Conservation (phyloP, 345 rosid species). For the Arabis hirsuta region DNA sequence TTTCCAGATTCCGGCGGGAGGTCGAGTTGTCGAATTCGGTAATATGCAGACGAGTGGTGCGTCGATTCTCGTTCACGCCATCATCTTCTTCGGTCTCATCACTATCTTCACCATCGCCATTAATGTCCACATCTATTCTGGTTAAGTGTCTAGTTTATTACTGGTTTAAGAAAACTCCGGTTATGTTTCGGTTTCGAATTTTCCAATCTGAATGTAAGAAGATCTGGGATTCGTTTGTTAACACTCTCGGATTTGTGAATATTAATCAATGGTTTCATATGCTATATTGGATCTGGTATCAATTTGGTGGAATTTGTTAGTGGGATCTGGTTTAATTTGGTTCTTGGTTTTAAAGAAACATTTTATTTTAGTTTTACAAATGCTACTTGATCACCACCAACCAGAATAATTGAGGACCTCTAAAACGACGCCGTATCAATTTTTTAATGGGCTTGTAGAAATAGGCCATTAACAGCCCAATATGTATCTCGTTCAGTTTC, state of each 20-base stretch:
- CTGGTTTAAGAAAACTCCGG: slow-evolving; percentile 2
- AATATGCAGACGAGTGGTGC: slow-evolving; percentile 64
- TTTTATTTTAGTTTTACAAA: neutral
- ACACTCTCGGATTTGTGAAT: slow-evolving; percentile 27
- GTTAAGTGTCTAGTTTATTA: slow-evolving; percentile 20
- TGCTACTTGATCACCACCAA: slow-evolving; percentile 6
- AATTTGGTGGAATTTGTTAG: neutral
- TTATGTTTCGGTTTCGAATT: slow-evolving; percentile 9
- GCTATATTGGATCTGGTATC: slow-evolving; percentile 23
- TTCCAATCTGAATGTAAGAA: slow-evolving; percentile 21
- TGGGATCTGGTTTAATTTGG: slow-evolving; percentile 22
- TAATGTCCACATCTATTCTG: slow-evolving; percentile 57
- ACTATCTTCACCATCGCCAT: slow-evolving; percentile 62
- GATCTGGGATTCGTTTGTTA: slow-evolving; percentile 20
- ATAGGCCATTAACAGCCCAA: slow-evolving; percentile 15
- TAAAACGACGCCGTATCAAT: neutral
- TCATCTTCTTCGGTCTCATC: slow-evolving; percentile 59
- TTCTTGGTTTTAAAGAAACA: neutral
- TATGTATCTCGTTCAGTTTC: neutral
- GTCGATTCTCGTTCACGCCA: slow-evolving; percentile 55
- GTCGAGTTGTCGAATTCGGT: slow-evolving; percentile 57
- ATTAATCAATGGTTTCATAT: neutral
- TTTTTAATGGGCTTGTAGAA: neutral
- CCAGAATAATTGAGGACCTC: neutral
- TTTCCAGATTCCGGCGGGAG: slow-evolving; percentile 58